phyloP scores from a whole-genome alignment of 768 basidiomycete species.

The Kwoniella botswanensis region DNA sequence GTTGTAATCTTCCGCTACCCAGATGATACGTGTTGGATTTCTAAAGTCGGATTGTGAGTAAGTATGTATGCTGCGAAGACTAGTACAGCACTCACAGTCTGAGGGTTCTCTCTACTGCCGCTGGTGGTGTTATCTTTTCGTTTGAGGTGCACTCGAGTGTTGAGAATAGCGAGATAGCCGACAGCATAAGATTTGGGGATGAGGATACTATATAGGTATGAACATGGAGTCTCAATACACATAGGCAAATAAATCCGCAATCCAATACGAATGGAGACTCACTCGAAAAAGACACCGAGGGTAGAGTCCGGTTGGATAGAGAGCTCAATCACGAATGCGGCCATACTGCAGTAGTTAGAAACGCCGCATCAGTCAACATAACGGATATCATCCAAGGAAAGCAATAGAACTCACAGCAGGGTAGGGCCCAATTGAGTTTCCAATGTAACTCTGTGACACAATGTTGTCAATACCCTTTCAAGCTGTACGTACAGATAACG shows the following conservation, averaged over 20 bases:
- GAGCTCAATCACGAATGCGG: slow-evolving; percentile 16
- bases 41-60: background rate
- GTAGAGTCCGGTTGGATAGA: slow-evolving; percentile 8
- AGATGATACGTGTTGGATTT: slow-evolving; percentile 16
- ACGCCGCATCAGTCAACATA: background rate
- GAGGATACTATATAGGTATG: slow-evolving; percentile 1
- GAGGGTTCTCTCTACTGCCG: background rate
- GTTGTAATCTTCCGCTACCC: slow-evolving; percentile 14
- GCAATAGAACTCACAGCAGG: slow-evolving; percentile 4
- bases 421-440: slow-evolving; percentile 20
- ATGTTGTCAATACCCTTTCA: background rate
- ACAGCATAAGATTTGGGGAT: slow-evolving; percentile 20
- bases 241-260: background rate
- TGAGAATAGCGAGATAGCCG: slow-evolving; percentile 16
- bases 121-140: background rate
- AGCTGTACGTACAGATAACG: background rate
- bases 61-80: background rate
- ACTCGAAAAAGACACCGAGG: slow-evolving; percentile 25
- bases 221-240: background rate
- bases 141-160: slow-evolving; percentile 19
- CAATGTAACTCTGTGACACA: slow-evolving; percentile 3
- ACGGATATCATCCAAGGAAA: background rate
- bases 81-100: background rate
- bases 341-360: slow-evolving; percentile 2
- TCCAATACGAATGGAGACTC: background rate